A percentile compares a stretch with the other conserved stretches of the same genome.
Evolutionary conservation across 2,329 filamentous ascomycete genomes (phyloP).

Genomic region (Pochonia chlamydosporia): DNA sequence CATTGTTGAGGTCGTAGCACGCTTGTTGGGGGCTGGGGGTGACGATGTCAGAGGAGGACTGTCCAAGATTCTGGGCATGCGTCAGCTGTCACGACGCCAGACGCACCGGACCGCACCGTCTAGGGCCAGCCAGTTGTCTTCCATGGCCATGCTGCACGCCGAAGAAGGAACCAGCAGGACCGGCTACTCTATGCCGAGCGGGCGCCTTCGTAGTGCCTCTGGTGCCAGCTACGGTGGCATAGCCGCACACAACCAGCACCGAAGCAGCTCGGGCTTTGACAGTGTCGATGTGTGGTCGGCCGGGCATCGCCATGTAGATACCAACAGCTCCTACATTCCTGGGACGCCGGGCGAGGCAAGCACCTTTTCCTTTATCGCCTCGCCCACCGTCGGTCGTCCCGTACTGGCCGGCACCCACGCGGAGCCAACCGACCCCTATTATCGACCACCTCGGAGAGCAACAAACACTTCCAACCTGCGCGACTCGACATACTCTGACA

Average conservation of each 20-base stretch:
- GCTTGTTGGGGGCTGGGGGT: conserved; percentile 75
- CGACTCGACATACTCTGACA: conserved; percentile 26
- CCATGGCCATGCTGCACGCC: conserved; percentile 69
- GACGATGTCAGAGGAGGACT: conserved; percentile 75
- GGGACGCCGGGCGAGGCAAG: conserved; percentile 69
- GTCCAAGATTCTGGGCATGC: conserved; percentile 85
- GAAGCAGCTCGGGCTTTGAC: conserved; percentile 52
- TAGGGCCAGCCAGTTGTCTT: conserved; percentile 77
- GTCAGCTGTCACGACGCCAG: conserved; percentile 72
- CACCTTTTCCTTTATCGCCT: conserved; percentile 65
- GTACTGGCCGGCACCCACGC: conserved; percentile 36
- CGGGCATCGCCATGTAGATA: conserved; percentile 44
- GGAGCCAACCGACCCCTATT: conserved; percentile 71
- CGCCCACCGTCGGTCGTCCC: conserved; percentile 45
- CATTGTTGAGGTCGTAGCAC: conserved; percentile 78
- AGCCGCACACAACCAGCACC: conserved; percentile 36
- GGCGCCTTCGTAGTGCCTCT: conserved; percentile 55
- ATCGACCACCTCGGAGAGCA: conserved; percentile 73
- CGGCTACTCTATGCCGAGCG: conserved; percentile 47
- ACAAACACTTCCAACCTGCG: conserved; percentile 58
- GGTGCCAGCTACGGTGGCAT: conserved; percentile 51
- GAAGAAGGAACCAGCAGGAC: conserved; percentile 57
- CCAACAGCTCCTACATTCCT: conserved; percentile 60
- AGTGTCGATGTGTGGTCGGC: conserved; percentile 40
- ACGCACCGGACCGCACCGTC: conserved; percentile 59